Evolutionary conservation across 768 basidiomycete genomes (phyloP), one percentile per base, ranked within the genome.

Genomic region (Suillus decipiens): DNA sequence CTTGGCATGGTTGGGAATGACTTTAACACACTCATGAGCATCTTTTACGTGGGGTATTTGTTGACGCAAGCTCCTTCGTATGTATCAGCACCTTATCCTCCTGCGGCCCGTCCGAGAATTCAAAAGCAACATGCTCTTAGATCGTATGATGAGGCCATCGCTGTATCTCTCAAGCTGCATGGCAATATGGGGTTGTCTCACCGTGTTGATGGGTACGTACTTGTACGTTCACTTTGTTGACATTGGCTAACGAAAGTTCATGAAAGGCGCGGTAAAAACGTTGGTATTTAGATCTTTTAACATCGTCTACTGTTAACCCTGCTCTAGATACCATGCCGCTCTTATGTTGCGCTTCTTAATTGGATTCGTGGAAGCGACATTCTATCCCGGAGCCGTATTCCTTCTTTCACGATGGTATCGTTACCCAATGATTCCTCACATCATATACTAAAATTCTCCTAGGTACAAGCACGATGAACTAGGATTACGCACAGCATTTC

Each of bases 1-100:
- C 79, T 92, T n/a, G 72, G 81, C 24, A 80, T 91, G 36, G 76
- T 81, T 58, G 86, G 83, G n/a, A 75, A 79, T 61, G 79, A 90
- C 67, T 92, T 90, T 68, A 82, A 87, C 10, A 89, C 88, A 0
- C 72, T 91, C 12, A 75, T 90, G 22, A 86, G 87, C 34, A 82
- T 89, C 62, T 79, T 89, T 58, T 89, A 86, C 66, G 80, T 88
- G 45, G 88, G 88, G 28, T 91, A 90, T 69, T 86, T 87, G 61
- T 73, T 89, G 31, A 90, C 88, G 86, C 89, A 92, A 70, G 81
- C 89, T 58, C 89, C 89, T 19, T 88, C 87, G 85, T 88, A 65
- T 69, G 86, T 74, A 67, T 43, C 15, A 48, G 10, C 31, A 22
- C 28, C 12, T 31, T 48, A 17, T 24, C 31, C 0, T 48, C 10